phyloP scores from a whole-genome alignment of 805 yeast species.

The Saccharomycopsis microspora region DNA sequence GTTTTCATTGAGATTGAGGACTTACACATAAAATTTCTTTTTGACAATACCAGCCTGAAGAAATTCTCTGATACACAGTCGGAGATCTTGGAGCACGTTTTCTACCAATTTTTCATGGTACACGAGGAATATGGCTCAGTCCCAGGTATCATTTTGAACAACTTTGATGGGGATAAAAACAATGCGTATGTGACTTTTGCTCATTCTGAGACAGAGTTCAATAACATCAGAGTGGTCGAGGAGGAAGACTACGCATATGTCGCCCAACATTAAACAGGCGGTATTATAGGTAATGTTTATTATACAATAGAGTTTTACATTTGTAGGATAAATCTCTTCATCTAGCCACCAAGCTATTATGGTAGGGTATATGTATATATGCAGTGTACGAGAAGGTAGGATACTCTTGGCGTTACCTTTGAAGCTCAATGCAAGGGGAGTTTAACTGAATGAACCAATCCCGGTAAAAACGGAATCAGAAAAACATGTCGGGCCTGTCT shows the following conservation, averaged over 20 bases:
- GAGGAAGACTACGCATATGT: conserved; percentile 11
- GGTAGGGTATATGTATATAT: too few species aligned
- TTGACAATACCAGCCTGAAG: background rate
- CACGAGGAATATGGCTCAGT: conserved; percentile 12
- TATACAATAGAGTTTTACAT: too few species aligned
- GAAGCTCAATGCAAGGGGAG: too few species aligned
- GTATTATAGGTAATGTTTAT: too few species aligned
- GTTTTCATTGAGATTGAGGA: conserved; percentile 13
- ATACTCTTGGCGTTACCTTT: too few species aligned
- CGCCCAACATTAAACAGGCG: background rate
- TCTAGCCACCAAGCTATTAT: too few species aligned
- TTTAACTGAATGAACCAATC: too few species aligned
- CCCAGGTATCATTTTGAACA: conserved; percentile 12
- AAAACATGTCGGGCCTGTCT: too few species aligned
- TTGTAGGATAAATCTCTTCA: too few species aligned
- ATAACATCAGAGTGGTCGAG: conserved; percentile 6
- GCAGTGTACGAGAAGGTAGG: too few species aligned
- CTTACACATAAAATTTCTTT: conserved; percentile 4
- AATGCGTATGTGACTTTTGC: conserved; percentile 14
- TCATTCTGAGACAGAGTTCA: background rate
- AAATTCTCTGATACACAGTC: conserved; percentile 4
- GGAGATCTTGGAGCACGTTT: conserved; percentile 5
- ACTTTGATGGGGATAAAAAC: conserved; percentile 14
- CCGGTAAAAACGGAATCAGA: too few species aligned
- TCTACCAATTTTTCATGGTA: conserved; percentile 4